Base-by-base conservation (phyloP, 331 rosid species). In the Pyrus hybrid region DNA sequence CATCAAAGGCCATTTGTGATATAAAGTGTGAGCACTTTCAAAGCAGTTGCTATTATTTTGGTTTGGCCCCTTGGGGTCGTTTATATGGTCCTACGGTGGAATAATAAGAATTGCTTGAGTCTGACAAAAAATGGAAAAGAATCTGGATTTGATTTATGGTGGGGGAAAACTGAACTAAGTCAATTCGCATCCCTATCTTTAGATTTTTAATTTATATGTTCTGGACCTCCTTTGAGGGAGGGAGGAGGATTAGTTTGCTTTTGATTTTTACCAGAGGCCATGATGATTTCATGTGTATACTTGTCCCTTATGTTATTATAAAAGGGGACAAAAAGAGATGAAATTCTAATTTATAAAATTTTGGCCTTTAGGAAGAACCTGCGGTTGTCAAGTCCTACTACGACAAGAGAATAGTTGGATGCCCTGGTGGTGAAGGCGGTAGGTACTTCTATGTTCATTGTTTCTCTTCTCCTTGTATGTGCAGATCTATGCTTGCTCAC, bases 351-450 rank as follows among this genome's bases (percentile, higher is more conserved):
- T 29, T 65, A 5, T 71, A 35, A 71, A 65, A 71, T 63, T 62
- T 74, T 79, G 78, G 67, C 65, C 76, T 76, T 25, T 79, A 93
- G 98, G 96, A 91, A 82, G 83, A 80, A 62, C 97, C 97, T 67
- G 96, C 98, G 13, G 76, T 90, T 82, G 63, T 91, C 17, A 83
- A 91, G 88, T 91, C 98, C 82, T 86, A 83, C 83, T 93, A 81
- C 43, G 83, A 82, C 93, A 91, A 81, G 85, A 93, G 98, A 82
- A 89, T 93, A 79, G 95, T 91, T 60, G 98, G 98, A 76, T 93
- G 98, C 86, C 97, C 97, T 3, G 98, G 98, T 64, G 98, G 88
- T 81, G 98, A 89, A 85, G 95, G 89, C 23, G 96, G 98, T 93
- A 78, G 77, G 91, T 85, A 22, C 41, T 68, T 71, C 65, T 71